Base-by-base conservation (phyloP, 2,329 filamentous ascomycete genomes). In the Samsoniella hepiali region DNA sequence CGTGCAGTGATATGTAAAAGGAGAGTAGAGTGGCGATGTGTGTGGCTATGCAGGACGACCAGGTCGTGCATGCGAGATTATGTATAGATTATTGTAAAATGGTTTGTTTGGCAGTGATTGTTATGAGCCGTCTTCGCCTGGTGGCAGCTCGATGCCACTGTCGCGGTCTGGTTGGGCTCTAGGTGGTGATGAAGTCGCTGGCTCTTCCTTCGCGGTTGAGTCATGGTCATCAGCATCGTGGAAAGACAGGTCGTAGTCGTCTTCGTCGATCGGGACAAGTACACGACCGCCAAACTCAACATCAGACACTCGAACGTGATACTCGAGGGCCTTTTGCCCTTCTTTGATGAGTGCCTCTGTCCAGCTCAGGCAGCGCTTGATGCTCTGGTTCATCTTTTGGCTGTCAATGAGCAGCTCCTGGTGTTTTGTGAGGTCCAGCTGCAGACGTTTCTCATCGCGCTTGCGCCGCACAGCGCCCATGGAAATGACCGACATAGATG, bases 371-470 rank as follows among this genome's bases (percentile, higher is more conserved):
- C 95, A 99, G 55, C 91, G 85, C 74, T 92, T 96, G 53, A 99
- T 84, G 73, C 91, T 96, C 74, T 96, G 91, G 72, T 97, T 98
- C 81, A 98, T 93, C 78, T 93, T 96, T 72, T 97, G 93, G 68
- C 90, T 95, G 73, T 97, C 93, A 45, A 93, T 81, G 9, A 99
- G 84, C 1, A 98, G 81, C 71, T 97, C 90, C 68, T 93, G 91
- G 73, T 99, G 95, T 72, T 93, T 94, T 3, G 88, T 84, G 1
- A 99, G 82, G 74, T 99, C 95, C 5, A 93, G 82, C 69, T 90
- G 86, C n/a, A 98, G 81, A 36, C 91, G 86, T 68, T 89, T 89
- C 73, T 97, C 92, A 67, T 98, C 94, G 60, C 85, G 84, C 56
- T 86, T 83, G n/a, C 87, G 83, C 65, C 91, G 80, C 70, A 81